Base-by-base conservation (phyloP, 2,329 filamentous ascomycete species). In the Thyridium curvatum region DNA sequence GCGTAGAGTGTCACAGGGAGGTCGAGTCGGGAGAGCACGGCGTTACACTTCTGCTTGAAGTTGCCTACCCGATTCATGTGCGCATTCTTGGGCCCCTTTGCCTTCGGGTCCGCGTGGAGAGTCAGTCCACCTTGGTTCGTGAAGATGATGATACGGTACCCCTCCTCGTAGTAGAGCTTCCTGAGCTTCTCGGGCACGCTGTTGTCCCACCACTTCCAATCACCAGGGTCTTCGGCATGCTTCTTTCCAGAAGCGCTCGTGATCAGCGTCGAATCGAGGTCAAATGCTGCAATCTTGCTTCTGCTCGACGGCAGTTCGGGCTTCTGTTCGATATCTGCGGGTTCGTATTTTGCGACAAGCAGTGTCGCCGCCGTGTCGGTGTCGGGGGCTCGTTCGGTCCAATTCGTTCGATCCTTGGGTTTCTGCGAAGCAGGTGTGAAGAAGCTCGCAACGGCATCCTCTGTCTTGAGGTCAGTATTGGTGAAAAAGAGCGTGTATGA, bases 191-290 rank as follows among this genome's bases (percentile, higher is more conserved):
- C 62, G 1, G 88, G 87, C 1, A 97, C 85, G 14, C 64, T 71
- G 12, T 63, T 51, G 57, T 94, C 68, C 88, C 89, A 97, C 93
- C 93, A 98, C 59, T 86, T 88, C 93, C 93, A 98, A 56, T 97
- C 91, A 4, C 70, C 68, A 0, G 81, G 76, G 47, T 80, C 77
- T 37, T 74, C 73, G 3, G 79, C 73, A 53, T 91, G 91, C 37
- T 76, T 84, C 61, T 87, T 93, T 8, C 89, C 89, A 0, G 89
- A 94, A 4, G 79, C 72, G 0, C 88, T 84, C 2, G 71, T 70
- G 45, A 98, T 88, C 28, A 98, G 65, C 1, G 93, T 98, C 8
- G 86, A 93, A 57, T 98, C 93, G 16, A 88, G 69, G 50, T 88
- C 84, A 48, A 88, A 88, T 0, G 79, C 82, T 0, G 82, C 84